Evolutionary conservation across 345 rosid species (phyloP).

Genomic region (Gossypium mustelinum): DNA sequence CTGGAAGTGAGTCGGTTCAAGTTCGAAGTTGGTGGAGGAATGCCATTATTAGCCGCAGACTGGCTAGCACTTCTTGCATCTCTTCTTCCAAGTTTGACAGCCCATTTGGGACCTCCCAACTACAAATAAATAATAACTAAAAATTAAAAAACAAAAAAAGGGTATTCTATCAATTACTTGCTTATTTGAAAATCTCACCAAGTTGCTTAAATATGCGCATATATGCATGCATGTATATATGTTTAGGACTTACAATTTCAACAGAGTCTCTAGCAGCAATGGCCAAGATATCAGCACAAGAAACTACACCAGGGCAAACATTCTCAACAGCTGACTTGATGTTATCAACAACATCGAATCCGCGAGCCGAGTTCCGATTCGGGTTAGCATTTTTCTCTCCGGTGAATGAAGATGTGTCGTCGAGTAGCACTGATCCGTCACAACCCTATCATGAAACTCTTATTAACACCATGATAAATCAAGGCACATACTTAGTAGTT

Average conservation of each 20-base stretch:
- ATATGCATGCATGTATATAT: background rate
- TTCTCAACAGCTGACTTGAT: conserved; percentile 72
- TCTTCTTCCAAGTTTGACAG: conserved; percentile 84
- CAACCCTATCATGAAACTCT: conserved; percentile 49
- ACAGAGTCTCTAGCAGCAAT: conserved; percentile 72
- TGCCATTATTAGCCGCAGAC: conserved; percentile 64
- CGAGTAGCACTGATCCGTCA: conserved; percentile 78
- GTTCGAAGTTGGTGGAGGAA: conserved; percentile 64
- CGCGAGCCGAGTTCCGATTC: conserved; percentile 65
- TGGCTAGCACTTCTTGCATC: conserved; percentile 77
- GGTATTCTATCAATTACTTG: background rate
- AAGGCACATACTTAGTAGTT: background rate
- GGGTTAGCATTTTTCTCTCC: conserved; percentile 78
- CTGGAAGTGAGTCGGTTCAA: conserved; percentile 51
- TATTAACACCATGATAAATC: background rate
- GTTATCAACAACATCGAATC: conserved; percentile 65
- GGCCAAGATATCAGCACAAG: conserved; percentile 82
- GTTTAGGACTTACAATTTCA: conserved; percentile 31
- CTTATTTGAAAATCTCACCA: background rate
- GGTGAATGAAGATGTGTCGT: conserved; percentile 67
- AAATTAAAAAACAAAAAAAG: too few relatives aligned
- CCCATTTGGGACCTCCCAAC: conserved; percentile 85
- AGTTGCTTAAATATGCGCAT: background rate
- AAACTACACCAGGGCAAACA: conserved; percentile 73
- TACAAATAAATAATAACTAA: conserved; percentile 10